Conservation (phyloP, 176 grass and related monocot species). For the Oryza nivara region DNA sequence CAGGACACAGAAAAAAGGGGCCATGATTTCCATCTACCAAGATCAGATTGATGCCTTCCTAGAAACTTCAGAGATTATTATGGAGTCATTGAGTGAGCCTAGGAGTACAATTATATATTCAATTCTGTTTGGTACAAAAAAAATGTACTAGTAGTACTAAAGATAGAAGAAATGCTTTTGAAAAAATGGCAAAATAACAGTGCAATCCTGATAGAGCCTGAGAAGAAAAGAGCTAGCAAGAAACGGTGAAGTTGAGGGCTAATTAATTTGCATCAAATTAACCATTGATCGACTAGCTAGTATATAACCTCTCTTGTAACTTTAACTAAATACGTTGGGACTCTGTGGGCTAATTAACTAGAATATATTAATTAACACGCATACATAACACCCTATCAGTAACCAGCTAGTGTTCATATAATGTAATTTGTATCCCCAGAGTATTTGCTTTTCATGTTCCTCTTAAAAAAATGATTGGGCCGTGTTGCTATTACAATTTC, state of each 20-base stretch:
- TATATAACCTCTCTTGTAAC: neutral
- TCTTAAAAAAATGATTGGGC: neutral
- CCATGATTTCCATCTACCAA: neutral
- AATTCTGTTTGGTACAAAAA: neutral
- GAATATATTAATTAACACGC: neutral
- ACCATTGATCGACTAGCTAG: neutral
- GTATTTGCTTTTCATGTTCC: neutral
- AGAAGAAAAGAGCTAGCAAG: neutral
- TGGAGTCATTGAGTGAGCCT: neutral
- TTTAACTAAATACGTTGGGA: too few species aligned
- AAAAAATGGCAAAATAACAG: neutral
- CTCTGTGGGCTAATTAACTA: neutral
- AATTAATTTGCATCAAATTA: neutral
- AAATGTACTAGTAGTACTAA: neutral
- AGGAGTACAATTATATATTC: neutral
- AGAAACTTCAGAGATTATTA: neutral
- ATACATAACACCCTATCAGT: too few species aligned
- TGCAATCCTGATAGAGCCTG: neutral
- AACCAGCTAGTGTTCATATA: too few species aligned
- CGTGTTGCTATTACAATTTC: neutral
- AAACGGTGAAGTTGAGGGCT: neutral
- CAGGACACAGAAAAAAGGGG: slow-evolving; percentile 1
- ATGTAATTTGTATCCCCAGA: neutral
- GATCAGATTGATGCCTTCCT: neutral
- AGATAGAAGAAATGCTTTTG: neutral